Evolutionary conservation across 2,329 filamentous ascomycete genomes (phyloP), one percentile per base, ranked within the genome.

Genomic region (Elsinoe arachidis): DNA sequence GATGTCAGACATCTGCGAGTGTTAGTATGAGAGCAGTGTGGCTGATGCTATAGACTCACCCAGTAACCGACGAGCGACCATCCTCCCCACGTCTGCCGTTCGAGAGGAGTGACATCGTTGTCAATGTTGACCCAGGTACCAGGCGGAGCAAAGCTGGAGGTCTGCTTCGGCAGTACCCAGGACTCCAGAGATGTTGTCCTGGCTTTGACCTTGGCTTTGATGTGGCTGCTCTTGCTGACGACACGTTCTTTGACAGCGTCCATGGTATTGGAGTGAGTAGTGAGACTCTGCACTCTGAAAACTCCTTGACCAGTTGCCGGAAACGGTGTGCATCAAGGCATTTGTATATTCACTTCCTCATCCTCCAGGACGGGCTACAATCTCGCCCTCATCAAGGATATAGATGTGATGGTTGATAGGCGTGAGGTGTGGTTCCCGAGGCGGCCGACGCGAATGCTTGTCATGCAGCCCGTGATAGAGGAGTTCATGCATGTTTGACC

Each of bases 101-200:
- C 61, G 2, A 54, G 55, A 1, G 63, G 61, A 0, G 62, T 74
- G 3, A 65, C 73, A 65, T 60, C 71, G 63, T 67, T 73, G 70
- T 59, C 74, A 66, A 61, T 69, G 52, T 67, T 69, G 14, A 64
- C 68, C 68, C 67, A 68, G 30, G 77, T 71, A 62, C 76, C 64
- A 12, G 71, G 67, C 1, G 76, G 76, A 12, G 76, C 76, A 35
- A 78, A 67, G 7, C 75, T 71, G 6, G 74, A 73, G 4, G 73
- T 70, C 63, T 77, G 74, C 67, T 77, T 78, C 6, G 74, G 75
- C 33, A 79, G 67, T 59, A 76, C 68, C 76, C 76, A 79, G 19
- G 54, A 41, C 12, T 26, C 19, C 10, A 26, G 7, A 14, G 54
- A 44, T 3, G 54, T 56, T 9, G 17, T 15, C 21, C 54, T 26